Percentiles rank a stretch among this genome's conserved stretches.
These are phyloP conservation scores for Lactifluus hygrophoroides DNA, from an alignment of 768 basidiomycete species.

Conservation along the genomic window DNA sequence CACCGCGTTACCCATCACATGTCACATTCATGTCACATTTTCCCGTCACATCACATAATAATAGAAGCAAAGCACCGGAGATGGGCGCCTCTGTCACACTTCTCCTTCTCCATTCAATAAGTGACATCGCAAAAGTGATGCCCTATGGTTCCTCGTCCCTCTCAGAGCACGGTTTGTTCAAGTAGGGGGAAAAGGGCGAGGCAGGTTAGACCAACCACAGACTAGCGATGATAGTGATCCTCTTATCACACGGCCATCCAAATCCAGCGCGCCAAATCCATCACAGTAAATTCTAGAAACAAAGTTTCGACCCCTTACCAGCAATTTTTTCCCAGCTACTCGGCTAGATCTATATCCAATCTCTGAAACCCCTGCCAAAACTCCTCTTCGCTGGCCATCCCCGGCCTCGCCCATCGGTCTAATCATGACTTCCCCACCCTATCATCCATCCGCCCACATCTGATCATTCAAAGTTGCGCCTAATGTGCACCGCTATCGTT, in stretches of 20 bases:
- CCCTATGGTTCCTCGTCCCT: not conserved
- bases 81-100: slow-evolving; percentile 3
- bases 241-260: slow-evolving; percentile 8
- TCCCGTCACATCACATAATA: not conserved
- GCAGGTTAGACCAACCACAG: not conserved
- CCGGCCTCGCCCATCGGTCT: not conserved
- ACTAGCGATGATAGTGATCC: not conserved
- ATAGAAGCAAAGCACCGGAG: not conserved
- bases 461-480: slow-evolving; percentile 3
- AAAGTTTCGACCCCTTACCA: not conserved
- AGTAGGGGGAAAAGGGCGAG: not conserved
- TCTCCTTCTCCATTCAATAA: not conserved
- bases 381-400: not conserved
- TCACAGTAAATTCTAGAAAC: slow-evolving; percentile 9
- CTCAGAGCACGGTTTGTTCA: too few relatives aligned
- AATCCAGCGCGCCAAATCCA: slow-evolving; percentile 1
- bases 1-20: slow-evolving; percentile 13
- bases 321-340: not conserved
- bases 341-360: slow-evolving; percentile 7
- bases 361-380: not conserved
- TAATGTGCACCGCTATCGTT: not conserved
- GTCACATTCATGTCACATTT: not conserved
- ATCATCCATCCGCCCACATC: not conserved
- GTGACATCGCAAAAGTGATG: not conserved
- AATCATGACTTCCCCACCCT: not conserved